phyloP scores from a whole-genome alignment of 345 rosid genomes.

The Eucalyptus polyanthemos region DNA sequence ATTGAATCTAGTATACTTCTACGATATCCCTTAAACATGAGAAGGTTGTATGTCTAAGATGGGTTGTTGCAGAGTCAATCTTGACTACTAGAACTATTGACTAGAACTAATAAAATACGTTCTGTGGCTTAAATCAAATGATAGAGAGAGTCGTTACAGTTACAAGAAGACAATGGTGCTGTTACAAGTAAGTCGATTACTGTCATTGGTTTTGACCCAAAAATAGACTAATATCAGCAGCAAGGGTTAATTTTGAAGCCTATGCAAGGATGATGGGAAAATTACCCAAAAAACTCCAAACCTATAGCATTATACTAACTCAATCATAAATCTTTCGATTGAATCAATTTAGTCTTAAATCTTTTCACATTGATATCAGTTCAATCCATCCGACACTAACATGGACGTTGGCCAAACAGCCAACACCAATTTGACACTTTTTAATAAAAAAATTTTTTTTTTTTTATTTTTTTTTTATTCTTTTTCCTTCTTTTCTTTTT shows the following conservation, averaged over 20 bases:
- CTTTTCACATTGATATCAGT: too few species aligned
- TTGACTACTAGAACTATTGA: background rate
- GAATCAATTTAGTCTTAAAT: too few species aligned
- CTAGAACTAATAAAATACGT: background rate
- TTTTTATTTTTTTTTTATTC: too few species aligned
- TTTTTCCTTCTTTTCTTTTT: too few species aligned
- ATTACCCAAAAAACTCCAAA: too few species aligned
- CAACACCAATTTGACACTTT: rapidly evolving
- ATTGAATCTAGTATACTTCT: background rate
- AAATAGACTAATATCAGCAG: background rate
- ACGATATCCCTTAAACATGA: background rate
- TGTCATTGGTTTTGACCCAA: background rate
- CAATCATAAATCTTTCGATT: too few species aligned
- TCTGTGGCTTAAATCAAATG: background rate
- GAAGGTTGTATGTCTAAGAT: background rate
- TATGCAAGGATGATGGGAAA: background rate
- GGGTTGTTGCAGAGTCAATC: background rate
- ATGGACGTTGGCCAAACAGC: rapidly evolving
- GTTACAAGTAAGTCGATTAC: background rate
- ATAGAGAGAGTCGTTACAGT: background rate
- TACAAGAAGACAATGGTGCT: background rate
- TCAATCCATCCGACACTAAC: rapidly evolving
- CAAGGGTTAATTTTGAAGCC: background rate
- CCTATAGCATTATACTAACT: too few species aligned
- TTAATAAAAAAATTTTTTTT: too few species aligned